A percentile compares a stretch with the other conserved stretches of the same genome.
These are phyloP conservation scores for Auricularia sp. DNA, from an alignment of 768 basidiomycete species.

Conservation along the genomic window DNA sequence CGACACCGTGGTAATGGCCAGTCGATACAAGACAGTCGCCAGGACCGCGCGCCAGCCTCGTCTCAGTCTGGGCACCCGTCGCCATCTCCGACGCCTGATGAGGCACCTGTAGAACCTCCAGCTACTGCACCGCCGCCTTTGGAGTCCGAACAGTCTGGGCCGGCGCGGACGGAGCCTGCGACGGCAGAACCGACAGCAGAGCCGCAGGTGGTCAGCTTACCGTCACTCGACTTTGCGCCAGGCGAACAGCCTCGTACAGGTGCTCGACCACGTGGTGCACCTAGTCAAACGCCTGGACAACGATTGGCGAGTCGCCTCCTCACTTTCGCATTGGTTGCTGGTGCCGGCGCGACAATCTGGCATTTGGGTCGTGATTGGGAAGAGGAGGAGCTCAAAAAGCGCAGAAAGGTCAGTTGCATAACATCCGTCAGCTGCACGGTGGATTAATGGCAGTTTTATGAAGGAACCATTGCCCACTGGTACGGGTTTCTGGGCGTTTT, in stretches of 20 bases:
- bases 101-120: neutral
- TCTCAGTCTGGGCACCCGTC: neutral
- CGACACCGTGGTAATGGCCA: neutral
- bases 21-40: neutral
- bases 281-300: neutral
- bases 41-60: neutral
- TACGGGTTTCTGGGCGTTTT: constrained; percentile 35
- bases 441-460: neutral
- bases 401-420: constrained; percentile 44
- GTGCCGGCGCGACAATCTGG: constrained; percentile 44
- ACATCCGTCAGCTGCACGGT: constrained; percentile 1
- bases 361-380: constrained; percentile 77
- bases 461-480: constrained; percentile 3
- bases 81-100: neutral
- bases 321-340: constrained; percentile 36
- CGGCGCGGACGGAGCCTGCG: neutral
- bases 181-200: neutral
- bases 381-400: constrained; percentile 53
- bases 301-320: neutral
- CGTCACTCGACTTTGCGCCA: neutral
- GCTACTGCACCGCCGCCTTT: neutral
- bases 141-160: neutral
- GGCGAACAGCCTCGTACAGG: neutral
- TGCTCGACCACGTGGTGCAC: neutral
- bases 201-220: neutral